Evolutionary conservation across 192 early-diverging fungal genomes (phyloP), one percentile per base, ranked within the genome.

Genomic region (Coemansia sp.): DNA sequence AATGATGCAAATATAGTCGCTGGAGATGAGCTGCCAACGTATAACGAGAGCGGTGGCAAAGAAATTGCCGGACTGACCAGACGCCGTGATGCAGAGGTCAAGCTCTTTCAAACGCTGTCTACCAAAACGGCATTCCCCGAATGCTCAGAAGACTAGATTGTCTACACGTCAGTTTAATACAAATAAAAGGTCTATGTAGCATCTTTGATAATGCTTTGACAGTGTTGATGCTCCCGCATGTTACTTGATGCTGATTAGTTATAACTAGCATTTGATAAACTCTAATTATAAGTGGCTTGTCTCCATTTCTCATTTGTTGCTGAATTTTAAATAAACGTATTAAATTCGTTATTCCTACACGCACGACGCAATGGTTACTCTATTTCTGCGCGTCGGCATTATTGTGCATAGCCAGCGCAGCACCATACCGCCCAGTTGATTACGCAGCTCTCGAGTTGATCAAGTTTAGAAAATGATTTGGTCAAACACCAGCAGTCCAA

Each of bases 381-480:
- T 26, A 26, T 5, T 26, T 26, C 2, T 26, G 26, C 26, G 2
- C 26, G 5, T 5, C 3, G 26, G n/a, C 20, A 2, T 9, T 48
- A 48, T 14, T 14, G 14, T 48, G 47, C 14, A 20, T 48, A 48
- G 47, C 47, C 15, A 12, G 23, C n/a, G 23, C 52, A 22, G 22
- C 52, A 22, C 46, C 17, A 0, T 66, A 34, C 4, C 2, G 20
- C 9, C 38, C 14, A 10, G 40, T 75, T 34, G 68, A 59, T 26
- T 38, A 28, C 1, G 61, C 44, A 4, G 54, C 69, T 1, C 12
- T 81, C 11, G 60, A 57, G 4, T 34, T 81, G 26, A 58, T 71
- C 37, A 76, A 81, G 56, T 40, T 36, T 21, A 60, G 52, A 57
- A 65, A 81, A 26, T 2, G 26, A 3, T 5, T 26, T 26, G 26